Conservation (phyloP, 2,329 filamentous ascomycete genomes). For the Gnomoniopsis smithogilvyi region DNA sequence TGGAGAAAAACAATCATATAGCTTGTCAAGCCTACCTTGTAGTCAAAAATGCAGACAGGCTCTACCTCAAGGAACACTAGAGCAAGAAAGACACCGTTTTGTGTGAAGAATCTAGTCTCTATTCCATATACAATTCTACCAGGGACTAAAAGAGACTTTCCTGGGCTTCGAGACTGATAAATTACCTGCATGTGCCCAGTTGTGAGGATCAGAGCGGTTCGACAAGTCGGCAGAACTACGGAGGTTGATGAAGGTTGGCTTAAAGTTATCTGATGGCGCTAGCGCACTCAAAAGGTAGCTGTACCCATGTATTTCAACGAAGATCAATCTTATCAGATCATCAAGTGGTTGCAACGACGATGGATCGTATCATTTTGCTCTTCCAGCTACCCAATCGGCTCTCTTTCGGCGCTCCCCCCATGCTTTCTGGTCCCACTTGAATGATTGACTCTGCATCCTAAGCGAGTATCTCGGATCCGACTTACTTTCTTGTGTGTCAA, state of each 20-base stretch:
- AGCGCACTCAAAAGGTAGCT: neutral
- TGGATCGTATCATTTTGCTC: constrained; percentile 1
- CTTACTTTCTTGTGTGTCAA: neutral
- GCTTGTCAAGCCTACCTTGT: no score
- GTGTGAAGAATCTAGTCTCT: neutral
- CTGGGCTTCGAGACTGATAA: neutral
- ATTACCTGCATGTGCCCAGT: neutral
- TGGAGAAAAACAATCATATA: no score
- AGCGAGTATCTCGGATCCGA: constrained; percentile 11
- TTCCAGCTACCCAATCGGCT: constrained; percentile 5
- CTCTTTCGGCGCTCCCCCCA: constrained; percentile 1
- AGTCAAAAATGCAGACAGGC: no score
- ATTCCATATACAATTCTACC: no score
- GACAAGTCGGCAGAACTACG: neutral
- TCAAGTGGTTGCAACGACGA: neutral
- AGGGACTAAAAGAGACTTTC: neutral
- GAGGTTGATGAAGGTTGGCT: neutral
- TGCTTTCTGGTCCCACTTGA: neutral
- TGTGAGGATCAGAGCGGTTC: neutral
- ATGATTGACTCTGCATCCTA: neutral
- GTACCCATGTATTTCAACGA: neutral
- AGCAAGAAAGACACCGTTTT: neutral
- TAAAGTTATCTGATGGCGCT: constrained; percentile 17
- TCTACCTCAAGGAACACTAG: no score
- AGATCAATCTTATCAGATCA: constrained; percentile 18